Conservation (phyloP, 208 protist species). For the Trypanosoma avium region DNA sequence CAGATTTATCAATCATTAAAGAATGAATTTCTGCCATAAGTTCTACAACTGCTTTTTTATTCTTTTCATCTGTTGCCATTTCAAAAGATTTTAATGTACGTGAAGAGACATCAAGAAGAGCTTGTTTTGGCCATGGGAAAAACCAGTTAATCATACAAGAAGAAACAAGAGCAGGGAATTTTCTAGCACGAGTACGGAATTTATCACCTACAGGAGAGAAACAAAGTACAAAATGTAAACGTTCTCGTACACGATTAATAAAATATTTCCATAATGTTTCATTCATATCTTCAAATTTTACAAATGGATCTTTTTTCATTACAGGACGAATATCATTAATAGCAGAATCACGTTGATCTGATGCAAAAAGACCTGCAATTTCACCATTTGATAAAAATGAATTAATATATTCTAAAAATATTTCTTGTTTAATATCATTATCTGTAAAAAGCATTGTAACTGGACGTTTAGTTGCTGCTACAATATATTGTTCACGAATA, state of each 20-base stretch:
- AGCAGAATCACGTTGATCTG: conserved; percentile 96
- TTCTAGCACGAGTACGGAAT: conserved; percentile 94
- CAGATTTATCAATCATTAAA: conserved; percentile 87
- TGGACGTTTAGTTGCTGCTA: conserved; percentile 71
- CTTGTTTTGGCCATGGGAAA: conserved; percentile 97
- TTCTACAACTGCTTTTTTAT: conserved; percentile 88
- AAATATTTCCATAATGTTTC: conserved; percentile 97
- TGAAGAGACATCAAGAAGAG: conserved; percentile 92
- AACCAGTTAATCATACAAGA: conserved; percentile 99
- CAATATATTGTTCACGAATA: conserved; percentile 92
- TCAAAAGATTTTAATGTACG: conserved; percentile 90
- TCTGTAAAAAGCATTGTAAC: conserved; percentile 98
- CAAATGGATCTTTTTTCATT: conserved; percentile 95
- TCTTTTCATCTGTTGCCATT: conserved; percentile 91
- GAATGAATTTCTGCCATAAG: conserved; percentile 92
- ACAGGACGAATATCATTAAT: conserved; percentile 94
- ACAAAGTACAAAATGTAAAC: conserved; percentile 97
- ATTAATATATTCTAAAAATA: conserved; percentile 99
- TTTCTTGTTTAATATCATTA: conserved; percentile 98
- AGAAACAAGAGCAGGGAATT: conserved; percentile 97
- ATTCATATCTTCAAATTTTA: conserved; percentile 94
- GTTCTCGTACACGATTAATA: conserved; percentile 95
- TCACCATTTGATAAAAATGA: conserved; percentile 94
- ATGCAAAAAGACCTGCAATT: conserved; percentile 97
- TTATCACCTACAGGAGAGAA: conserved; percentile 98